These are phyloP conservation scores for Russula compacta DNA, from an alignment of 768 basidiomycete genomes.

Conservation along the genomic window DNA sequence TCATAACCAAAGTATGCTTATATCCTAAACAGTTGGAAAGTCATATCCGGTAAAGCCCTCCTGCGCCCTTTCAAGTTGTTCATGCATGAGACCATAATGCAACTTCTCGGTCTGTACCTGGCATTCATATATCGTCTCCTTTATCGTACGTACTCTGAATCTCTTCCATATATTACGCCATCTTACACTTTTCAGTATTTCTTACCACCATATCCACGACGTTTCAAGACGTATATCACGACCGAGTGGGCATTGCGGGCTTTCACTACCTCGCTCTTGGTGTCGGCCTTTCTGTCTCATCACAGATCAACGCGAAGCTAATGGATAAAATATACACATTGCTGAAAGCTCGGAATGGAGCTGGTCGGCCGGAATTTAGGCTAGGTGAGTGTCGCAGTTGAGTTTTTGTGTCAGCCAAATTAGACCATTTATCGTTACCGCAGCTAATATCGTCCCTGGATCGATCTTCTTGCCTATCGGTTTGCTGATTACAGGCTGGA, in stretches of 20 bases:
- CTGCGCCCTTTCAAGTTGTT: slow-evolving; percentile 64
- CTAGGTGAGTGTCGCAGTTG: slow-evolving; percentile 31
- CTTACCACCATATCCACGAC: slow-evolving; percentile 56
- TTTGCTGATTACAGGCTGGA: slow-evolving; percentile 64
- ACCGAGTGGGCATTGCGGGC: slow-evolving; percentile 49
- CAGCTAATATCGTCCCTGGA: slow-evolving; percentile 53
- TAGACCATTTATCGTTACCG: background rate
- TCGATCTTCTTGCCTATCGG: slow-evolving; percentile 56
- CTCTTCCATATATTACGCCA: background rate
- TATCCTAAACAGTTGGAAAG: slow-evolving; percentile 37
- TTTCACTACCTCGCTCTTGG: slow-evolving; percentile 68
- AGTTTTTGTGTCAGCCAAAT: no score
- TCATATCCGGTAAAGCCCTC: slow-evolving; percentile 44
- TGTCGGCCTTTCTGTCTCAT: slow-evolving; percentile 43
- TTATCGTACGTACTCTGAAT: slow-evolving; percentile 13
- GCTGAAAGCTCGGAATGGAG: slow-evolving; percentile 42
- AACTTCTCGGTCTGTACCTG: slow-evolving; percentile 59
- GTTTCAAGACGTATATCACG: slow-evolving; percentile 45
- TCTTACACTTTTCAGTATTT: slow-evolving; percentile 38
- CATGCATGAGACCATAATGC: slow-evolving; percentile 52
- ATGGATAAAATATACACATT: slow-evolving; percentile 50
- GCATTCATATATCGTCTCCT: slow-evolving; percentile 49
- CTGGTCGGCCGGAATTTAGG: slow-evolving; percentile 47
- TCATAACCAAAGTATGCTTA: background rate
- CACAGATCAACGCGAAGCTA: slow-evolving; percentile 43